A percentile compares a stretch with the other conserved stretches of the same genome.
Evolutionary conservation across 1,139 yeast species (phyloP).

Genomic region (Pichia sp.): DNA sequence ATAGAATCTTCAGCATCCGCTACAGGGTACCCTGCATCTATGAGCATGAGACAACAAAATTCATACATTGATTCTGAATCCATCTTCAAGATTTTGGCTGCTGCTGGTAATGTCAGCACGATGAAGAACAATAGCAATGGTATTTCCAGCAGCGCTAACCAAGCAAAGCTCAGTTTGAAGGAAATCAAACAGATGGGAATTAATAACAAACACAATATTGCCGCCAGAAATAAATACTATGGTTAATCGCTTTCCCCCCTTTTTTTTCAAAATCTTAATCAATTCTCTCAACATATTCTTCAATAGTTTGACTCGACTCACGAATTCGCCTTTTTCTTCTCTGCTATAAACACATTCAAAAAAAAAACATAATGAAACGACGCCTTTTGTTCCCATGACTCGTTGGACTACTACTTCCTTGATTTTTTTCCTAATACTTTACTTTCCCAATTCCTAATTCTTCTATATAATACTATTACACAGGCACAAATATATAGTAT

Average conservation of each 20-base stretch:
- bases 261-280: too few relatives aligned
- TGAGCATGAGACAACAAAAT: slow-evolving; percentile 2
- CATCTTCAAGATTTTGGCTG: slow-evolving; percentile 25
- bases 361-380: not conserved
- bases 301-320: not conserved
- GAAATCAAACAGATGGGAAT: slow-evolving; percentile 2
- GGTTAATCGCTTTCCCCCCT: not conserved
- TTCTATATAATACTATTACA: not conserved
- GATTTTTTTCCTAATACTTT: not conserved
- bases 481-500: not conserved
- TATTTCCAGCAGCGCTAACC: not conserved
- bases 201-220: slow-evolving; percentile 6
- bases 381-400: not conserved
- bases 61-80: slow-evolving; percentile 22
- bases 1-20: slow-evolving; percentile 9
- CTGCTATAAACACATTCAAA: not conserved
- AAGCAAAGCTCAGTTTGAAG: not conserved
- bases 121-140: slow-evolving; percentile 8
- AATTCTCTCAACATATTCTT: not conserved
- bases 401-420: not conserved
- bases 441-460: not conserved
- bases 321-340: not conserved
- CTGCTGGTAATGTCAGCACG: slow-evolving; percentile 17
- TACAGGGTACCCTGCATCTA: slow-evolving; percentile 10
- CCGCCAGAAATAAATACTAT: slow-evolving; percentile 6